Conservation (phyloP, 768 basidiomycete genomes). For the Hericium erinaceus region DNA sequence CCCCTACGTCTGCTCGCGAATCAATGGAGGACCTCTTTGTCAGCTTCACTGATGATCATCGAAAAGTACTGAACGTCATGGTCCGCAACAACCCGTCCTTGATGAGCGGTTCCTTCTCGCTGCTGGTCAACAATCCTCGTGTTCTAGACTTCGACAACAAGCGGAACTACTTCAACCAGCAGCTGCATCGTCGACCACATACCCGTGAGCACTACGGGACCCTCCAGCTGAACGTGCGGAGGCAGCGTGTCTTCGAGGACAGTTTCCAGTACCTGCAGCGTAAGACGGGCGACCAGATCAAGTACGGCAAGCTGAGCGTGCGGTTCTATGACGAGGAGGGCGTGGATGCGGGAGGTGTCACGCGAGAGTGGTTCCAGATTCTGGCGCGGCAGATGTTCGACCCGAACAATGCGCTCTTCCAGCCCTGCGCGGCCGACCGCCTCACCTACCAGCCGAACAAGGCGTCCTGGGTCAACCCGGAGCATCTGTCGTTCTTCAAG, state of each 20-base stretch:
- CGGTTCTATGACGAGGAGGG: slow-evolving; percentile 97
- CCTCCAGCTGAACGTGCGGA: slow-evolving; percentile 80
- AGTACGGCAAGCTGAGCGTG: slow-evolving; percentile 93
- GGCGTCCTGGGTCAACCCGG: slow-evolving; percentile 88
- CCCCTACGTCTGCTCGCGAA: slow-evolving; percentile 60
- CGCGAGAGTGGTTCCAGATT: slow-evolving; percentile 98
- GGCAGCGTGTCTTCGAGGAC: slow-evolving; percentile 92
- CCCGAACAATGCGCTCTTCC: slow-evolving; percentile 96
- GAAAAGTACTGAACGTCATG: slow-evolving; percentile 93
- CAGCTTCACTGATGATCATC: slow-evolving; percentile 85
- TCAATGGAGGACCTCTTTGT: slow-evolving; percentile 89
- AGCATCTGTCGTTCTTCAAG: slow-evolving; percentile 96
- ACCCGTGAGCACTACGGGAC: slow-evolving; percentile 75
- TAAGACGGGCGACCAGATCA: slow-evolving; percentile 91
- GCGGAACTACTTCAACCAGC: slow-evolving; percentile 90
- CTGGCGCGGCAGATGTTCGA: slow-evolving; percentile 98
- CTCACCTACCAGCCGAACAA: slow-evolving; percentile 95
- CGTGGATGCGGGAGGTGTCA: slow-evolving; percentile 96
- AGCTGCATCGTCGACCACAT: slow-evolving; percentile 77
- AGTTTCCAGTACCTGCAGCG: slow-evolving; percentile 89
- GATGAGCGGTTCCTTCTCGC: slow-evolving; percentile 96
- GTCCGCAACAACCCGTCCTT: slow-evolving; percentile 96
- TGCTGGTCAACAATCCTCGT: slow-evolving; percentile 90
- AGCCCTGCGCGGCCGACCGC: slow-evolving; percentile 92
- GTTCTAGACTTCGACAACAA: slow-evolving; percentile 99